Evolutionary conservation across 345 rosid genomes (phyloP), one percentile per base, ranked within the genome.

Genomic region (Linum lewisii): DNA sequence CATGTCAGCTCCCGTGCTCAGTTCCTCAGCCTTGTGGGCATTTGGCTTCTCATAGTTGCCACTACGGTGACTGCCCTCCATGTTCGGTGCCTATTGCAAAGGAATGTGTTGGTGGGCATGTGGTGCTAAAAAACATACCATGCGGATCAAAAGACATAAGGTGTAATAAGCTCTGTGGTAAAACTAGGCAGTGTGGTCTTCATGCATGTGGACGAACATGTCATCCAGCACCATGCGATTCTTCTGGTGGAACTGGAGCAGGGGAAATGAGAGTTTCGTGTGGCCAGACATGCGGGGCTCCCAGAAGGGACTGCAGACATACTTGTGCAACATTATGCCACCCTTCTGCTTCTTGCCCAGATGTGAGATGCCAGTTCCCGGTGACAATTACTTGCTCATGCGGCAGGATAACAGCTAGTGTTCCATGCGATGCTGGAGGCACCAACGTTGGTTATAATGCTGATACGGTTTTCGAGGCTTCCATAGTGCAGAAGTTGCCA

Each of bases 61-160:
- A 93, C 78, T 85, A 87, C 71, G 97, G 97, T 34, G 97, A 93
- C 60, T 93, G 99, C 73, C 97, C 95, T 14, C 88, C 99, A 57
- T 93, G 99, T 71, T 83, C 97, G 15, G 83, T 84, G 26, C 97
- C 96, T 24, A 77, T 87, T 51, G 94, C 91, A 47, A 93, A 90
- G 76, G 91, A 87, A 67, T 89, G 99, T 42, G 77, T 84, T 50
- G 99, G 96, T 55, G 95, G 97, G 21, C 99, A 89, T 68, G 95
- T 89, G 71, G 80, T 93, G 74, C 90, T 93, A 24, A 78, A 97
- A 71, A 93, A 93, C 77, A 82, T 93, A 70, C 96, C 95, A 37
- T 93, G 99, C 75, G 99, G 96, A 6, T 85, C 95, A 58, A 89
- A 81, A 64, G 92, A 89, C 71, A 87, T 93, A 38, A 82, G 96